Evolutionary conservation across 768 basidiomycete genomes (phyloP), one percentile per base, ranked within the genome.

Genomic region (Tephrocybe sp.): DNA sequence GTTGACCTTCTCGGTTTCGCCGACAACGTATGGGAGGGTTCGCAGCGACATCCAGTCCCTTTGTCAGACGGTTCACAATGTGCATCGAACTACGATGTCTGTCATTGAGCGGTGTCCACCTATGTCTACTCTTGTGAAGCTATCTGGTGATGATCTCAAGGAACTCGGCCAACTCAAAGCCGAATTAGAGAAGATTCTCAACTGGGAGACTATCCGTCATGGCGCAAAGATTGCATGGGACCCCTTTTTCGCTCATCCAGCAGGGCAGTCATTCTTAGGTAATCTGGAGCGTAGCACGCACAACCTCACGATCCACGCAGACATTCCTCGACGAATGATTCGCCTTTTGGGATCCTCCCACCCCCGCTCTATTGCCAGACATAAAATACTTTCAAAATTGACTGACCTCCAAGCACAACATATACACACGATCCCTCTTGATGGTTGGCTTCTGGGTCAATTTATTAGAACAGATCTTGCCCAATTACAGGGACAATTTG

Each of bases 211-310:
- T 2, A 62, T 88, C 27, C 71, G 65, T 22, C 57, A 76, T 15
- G 73, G 80, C 37, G 79, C 75, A 24, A 76, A 77, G 32, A 66
- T 73, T 1, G 67, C 78, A 7, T 92, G 88, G 88, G 84, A 90
- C 51, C 68, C 72, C 3, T 89, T 80, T 64, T 84, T 92, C 52
- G 59, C 60, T 18, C 54, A 69, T 4, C 49, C 56, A 0, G 64
- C 64, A 5, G 86, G 86, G 0, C 32, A 39, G 0, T 18, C 12
- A 0, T 89, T 77, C 60, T 44, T 91, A 39, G 56, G 67, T 0
- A 61, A 69, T 0, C 47, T 89, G 9, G 70, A 80, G 47, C 52
- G 48, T 1, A 49, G 54, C 9, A 59, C 75, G 38, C 63, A 68
- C 0, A 70, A 65, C 0, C 65, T 87, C 18, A 59, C 64, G 24